Conservation (phyloP, 371 early-diverging fungal species). For the Lichtheimia ornata region DNA sequence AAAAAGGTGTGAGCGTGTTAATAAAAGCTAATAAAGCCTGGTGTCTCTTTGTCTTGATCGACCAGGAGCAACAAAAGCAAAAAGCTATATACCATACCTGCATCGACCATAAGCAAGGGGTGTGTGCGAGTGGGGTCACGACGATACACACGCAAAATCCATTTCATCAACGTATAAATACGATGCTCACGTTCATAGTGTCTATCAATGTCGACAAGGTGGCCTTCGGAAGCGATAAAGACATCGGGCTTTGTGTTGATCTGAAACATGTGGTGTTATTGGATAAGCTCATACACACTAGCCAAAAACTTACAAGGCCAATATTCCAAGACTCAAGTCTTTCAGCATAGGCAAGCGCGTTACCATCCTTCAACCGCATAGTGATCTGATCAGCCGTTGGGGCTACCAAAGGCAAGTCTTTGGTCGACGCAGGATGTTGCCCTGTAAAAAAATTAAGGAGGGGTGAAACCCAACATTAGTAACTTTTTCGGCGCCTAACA, state of each 20-base stretch:
- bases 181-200: constrained; percentile 46
- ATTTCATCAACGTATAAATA: constrained; percentile 55
- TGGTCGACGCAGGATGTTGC: constrained; percentile 7
- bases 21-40: not conserved
- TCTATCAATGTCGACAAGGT: constrained; percentile 29
- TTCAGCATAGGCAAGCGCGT: constrained; percentile 19
- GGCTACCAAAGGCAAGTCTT: constrained; percentile 31
- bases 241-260: constrained; percentile 51
- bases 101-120: constrained; percentile 49
- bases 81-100: constrained; percentile 20
- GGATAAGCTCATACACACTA: not conserved
- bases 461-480: constrained; percentile 3
- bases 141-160: constrained; percentile 49
- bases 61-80: too few species aligned
- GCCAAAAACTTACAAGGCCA: constrained; percentile 31
- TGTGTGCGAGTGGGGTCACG: constrained; percentile 33
- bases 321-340: constrained; percentile 34
- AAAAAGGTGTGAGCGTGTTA: not conserved
- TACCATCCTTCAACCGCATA: constrained; percentile 19
- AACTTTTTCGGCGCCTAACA: constrained; percentile 1
- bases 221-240: constrained; percentile 40
- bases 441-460: not conserved
- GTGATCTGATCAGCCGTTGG: constrained; percentile 39
- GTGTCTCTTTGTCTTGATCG: too few species aligned
- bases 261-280: constrained; percentile 17